Percentiles rank a stretch among this genome's conserved stretches.
Evolutionary conservation across 1,284 basidiomycete species (phyloP).

Genomic region (Microbotryum violaceum): DNA sequence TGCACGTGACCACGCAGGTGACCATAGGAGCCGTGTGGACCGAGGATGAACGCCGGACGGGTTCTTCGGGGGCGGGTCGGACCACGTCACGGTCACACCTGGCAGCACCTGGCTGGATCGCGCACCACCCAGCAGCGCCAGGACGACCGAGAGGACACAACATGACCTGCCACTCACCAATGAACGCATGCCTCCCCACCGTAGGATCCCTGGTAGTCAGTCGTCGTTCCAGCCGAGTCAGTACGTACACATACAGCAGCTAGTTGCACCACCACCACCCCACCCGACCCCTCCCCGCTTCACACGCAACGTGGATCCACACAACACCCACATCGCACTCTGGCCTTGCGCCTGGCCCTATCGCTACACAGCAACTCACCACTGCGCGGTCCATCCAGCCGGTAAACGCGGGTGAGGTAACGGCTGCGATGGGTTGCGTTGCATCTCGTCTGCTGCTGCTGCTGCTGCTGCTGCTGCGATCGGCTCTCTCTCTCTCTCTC

Average conservation of each 20-base stretch:
- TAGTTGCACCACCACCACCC: background rate
- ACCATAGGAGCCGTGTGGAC: background rate
- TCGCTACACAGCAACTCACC: background rate
- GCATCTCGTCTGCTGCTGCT: background rate
- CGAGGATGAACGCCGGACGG: background rate
- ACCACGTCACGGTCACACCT: background rate
- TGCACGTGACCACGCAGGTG: too few relatives aligned
- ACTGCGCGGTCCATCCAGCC: constrained; percentile 1
- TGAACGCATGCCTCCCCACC: constrained; percentile 10
- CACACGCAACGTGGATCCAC: background rate
- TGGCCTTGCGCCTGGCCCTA: background rate
- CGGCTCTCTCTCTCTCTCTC: background rate
- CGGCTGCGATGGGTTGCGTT: constrained; percentile 1
- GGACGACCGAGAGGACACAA: background rate
- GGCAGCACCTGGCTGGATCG: background rate
- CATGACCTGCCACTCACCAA: constrained; percentile 6
- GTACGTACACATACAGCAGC: background rate
- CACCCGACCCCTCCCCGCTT: background rate
- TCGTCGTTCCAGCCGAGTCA: background rate
- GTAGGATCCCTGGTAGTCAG: constrained; percentile 3
- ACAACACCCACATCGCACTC: background rate
- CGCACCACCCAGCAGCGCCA: background rate
- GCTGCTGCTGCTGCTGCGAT: too few relatives aligned
- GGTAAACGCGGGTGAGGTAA: constrained; percentile 1
- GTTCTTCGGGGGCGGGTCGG: background rate